Evolutionary conservation across 495 filamentous ascomycete species (phyloP).

Genomic region (Penicillium desertorum): DNA sequence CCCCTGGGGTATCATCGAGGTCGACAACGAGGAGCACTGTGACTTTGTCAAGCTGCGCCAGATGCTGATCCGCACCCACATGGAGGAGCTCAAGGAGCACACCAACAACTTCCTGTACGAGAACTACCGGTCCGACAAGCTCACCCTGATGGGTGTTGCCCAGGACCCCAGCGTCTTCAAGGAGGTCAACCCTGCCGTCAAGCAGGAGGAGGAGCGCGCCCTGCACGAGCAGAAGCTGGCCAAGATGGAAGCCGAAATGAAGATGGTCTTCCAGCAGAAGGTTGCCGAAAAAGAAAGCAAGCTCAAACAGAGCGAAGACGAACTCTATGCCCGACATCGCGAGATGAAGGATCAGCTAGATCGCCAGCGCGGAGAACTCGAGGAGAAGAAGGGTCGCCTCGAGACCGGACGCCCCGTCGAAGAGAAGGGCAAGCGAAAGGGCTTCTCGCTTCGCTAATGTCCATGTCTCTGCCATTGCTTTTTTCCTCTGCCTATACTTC

Average conservation of each 20-base stretch:
- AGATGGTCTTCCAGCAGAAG: slow-evolving; percentile 99
- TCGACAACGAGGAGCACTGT: slow-evolving; percentile 99
- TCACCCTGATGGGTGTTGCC: slow-evolving; percentile 94
- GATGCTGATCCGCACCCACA: slow-evolving; percentile 99
- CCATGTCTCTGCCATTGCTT: slow-evolving; percentile 10
- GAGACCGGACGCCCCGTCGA: slow-evolving; percentile 94
- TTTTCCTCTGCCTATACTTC: slow-evolving; percentile 24
- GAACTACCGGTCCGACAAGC: slow-evolving; percentile 99
- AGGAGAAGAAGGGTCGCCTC: slow-evolving; percentile 93
- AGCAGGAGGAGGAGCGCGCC: slow-evolving; percentile 97
- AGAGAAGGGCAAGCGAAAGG: slow-evolving; percentile 92
- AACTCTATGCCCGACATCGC: slow-evolving; percentile 93
- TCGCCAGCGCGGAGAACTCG: slow-evolving; percentile 85
- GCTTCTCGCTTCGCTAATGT: slow-evolving; percentile 90
- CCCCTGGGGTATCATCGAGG: slow-evolving; percentile 98
- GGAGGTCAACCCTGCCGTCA: slow-evolving; percentile 99
- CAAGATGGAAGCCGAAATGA: slow-evolving; percentile 99
- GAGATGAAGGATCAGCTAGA: slow-evolving; percentile 99
- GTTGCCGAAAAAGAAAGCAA: slow-evolving; percentile 99
- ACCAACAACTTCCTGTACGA: slow-evolving; percentile 98
- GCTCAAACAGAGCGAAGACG: slow-evolving; percentile 97
- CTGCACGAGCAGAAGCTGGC: slow-evolving; percentile 99
- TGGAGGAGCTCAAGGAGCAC: slow-evolving; percentile 99
- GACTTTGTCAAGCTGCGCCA: slow-evolving; percentile 99
- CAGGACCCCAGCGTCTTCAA: slow-evolving; percentile 99